Evolutionary conservation across 2,329 filamentous ascomycete genomes (phyloP).

Genomic region (Monosporascus sp.): DNA sequence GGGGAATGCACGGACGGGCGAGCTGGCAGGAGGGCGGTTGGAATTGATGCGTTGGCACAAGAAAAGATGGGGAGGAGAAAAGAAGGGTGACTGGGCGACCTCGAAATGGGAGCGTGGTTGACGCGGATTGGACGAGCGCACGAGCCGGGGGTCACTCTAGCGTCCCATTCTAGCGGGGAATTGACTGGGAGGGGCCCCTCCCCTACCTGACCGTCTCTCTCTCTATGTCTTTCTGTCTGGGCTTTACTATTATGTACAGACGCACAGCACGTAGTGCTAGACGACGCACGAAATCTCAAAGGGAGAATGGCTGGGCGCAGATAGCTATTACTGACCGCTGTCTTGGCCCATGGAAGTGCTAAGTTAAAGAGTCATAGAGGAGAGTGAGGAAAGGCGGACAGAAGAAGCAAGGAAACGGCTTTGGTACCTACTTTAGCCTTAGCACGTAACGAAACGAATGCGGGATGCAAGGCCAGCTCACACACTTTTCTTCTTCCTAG

Average conservation of each 20-base stretch:
- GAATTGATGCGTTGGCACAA: slow-evolving; percentile 9
- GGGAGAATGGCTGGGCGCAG: neutral
- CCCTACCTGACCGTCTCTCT: too few species aligned
- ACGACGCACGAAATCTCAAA: too few species aligned
- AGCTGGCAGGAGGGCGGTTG: neutral
- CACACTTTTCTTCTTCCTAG: neutral
- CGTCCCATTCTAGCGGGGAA: slow-evolving; percentile 7
- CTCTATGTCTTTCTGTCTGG: too few species aligned
- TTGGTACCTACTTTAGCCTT: neutral
- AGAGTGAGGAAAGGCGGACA: slow-evolving; percentile 10
- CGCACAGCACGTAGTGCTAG: too few species aligned
- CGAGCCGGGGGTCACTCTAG: neutral
- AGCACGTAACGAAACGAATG: neutral
- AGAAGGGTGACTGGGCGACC: slow-evolving; percentile 13
- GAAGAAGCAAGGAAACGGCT: slow-evolving; percentile 15
- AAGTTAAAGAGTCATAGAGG: neutral
- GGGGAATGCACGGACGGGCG: neutral
- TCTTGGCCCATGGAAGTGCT: slow-evolving; percentile 10
- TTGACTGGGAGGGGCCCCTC: slow-evolving; percentile 3
- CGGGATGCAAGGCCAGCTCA: slow-evolving; percentile 3
- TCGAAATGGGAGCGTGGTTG: slow-evolving; percentile 22
- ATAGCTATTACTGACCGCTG: slow-evolving; percentile 13
- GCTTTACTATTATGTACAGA: too few species aligned
- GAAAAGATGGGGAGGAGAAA: neutral
- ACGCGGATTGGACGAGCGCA: slow-evolving; percentile 23